Evolutionary conservation across 129 eudicot genomes (phyloP), one percentile per base, ranked within the genome.

Genomic region (Centaurea solstitialis): DNA sequence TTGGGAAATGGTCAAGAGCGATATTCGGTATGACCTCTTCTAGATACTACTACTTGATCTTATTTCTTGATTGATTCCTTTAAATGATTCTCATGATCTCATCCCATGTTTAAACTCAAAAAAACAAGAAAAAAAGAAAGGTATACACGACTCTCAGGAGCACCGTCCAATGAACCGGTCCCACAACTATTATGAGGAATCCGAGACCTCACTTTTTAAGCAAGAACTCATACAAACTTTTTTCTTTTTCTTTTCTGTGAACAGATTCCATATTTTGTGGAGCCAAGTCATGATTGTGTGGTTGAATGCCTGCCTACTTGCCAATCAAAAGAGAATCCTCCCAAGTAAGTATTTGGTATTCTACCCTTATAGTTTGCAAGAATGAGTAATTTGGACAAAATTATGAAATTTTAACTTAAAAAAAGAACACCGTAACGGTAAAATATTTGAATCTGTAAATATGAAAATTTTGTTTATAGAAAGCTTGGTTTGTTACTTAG

Each of bases 231-330:
- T 38, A 23, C 50, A 73, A 62, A 3, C 26, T 62, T 38, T 22
- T 67, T 65, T 4, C 2, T 3, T 43, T 57, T 7, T 66, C 1
- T 71, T 85, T 80, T 21, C 33, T 79, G n/a, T 78, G 68, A 66
- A 78, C 83, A 94, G 98, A 92, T 94, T 64, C 96, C 97, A 7
- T 92, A 72, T 81, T 94, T 94, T 87, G 86, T 89, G 77, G 91
- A 90, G 83, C 97, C 97, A 9, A 87, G 86, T 85, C 93, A 90
- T 75, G 97, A 94, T 70, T 94, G 97, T 82, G 43, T 92, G 61
- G 97, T 94, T 72, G 96, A 92, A 80, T 94, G 98, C 88, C 82
- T 94, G 84, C 91, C 94, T 45, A 91, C 93, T 7, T 94, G 97
- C 85, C 92, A 90, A 72, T 92, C 97, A 39, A 77, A 86, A 79